Conservation (phyloP, 2,329 filamentous ascomycete species). For the Penicillium sp. region DNA sequence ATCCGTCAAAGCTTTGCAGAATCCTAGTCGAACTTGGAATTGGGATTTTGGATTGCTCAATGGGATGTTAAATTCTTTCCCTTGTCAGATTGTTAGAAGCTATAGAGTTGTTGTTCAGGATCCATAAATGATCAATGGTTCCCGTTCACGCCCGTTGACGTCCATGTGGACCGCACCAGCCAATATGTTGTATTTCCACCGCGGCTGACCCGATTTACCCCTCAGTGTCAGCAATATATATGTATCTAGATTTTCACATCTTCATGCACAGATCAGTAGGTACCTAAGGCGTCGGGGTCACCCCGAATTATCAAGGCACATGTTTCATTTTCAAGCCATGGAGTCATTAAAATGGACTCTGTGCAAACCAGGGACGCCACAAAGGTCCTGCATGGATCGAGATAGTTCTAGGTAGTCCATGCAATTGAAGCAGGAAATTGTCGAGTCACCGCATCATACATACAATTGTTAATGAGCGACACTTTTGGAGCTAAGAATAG, state of each 20-base stretch:
- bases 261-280: neutral
- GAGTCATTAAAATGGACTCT: neutral
- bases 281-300: neutral
- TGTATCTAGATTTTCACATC: neutral
- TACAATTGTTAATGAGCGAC: neutral
- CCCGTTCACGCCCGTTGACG: no score
- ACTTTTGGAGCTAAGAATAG: constrained; percentile 7
- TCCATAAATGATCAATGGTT: no score
- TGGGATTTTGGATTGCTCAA: no score
- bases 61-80: neutral
- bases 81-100: neutral
- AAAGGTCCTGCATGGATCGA: neutral
- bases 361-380: neutral
- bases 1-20: neutral
- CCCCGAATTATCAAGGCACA: neutral
- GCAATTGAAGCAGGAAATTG: neutral
- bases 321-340: neutral
- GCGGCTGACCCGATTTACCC: neutral
- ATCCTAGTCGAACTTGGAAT: neutral
- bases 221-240: neutral
- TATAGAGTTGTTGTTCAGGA: neutral
- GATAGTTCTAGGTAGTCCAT: neutral
- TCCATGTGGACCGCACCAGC: neutral
- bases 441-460: neutral
- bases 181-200: neutral